Evolutionary conservation across 352 stramenopile species (phyloP), one percentile per base, ranked within the genome.

Genomic region (Phytophthora sp.): DNA sequence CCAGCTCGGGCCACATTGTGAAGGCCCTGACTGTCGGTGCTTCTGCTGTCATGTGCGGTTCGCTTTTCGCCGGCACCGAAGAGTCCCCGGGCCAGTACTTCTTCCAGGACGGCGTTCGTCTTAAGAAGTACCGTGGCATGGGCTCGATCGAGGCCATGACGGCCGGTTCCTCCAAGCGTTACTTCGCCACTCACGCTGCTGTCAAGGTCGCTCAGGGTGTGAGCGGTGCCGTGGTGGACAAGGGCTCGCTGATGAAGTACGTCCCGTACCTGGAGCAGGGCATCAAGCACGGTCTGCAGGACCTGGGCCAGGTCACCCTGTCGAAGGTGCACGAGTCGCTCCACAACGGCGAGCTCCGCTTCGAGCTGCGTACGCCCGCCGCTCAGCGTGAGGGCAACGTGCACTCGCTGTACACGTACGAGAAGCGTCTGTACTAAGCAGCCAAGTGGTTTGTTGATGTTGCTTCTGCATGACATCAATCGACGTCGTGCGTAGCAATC

Each of bases 111-210:
- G 98, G 98, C 38, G 97, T 99, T 55, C 95, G 98, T 54, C 82
- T 99, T 27, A 99, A 99, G 82, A 97, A 98, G 74, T 99, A 99
- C 86, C 93, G 98, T 69, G 98, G 98, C 60, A 99, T 99, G 98
- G 98, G 98, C 50, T 99, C 94, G 52, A 92, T 99, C 23, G 98
- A 99, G 76, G 98, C 98, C 42, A 99, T 99, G 97, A 94, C 84
- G 18, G 97, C 99, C 69, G 98, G 98, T 24, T 98, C 89, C 27
- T 95, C 84, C 51, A 97, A 97, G 82, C 88, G 93, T 34, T 97
- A 97, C 82, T 97, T 97, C 69, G 88, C 84, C 15, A 83, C 90
- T 48, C 77, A 87, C 50, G 90, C 92, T 15, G 80, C 87, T 8
- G 94, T 99, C 60, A 99, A 99, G 84, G 98, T 99, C 10, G 98